phyloP scores from a whole-genome alignment of 148 eudicot genomes.

The Salicornia ramosissima region DNA sequence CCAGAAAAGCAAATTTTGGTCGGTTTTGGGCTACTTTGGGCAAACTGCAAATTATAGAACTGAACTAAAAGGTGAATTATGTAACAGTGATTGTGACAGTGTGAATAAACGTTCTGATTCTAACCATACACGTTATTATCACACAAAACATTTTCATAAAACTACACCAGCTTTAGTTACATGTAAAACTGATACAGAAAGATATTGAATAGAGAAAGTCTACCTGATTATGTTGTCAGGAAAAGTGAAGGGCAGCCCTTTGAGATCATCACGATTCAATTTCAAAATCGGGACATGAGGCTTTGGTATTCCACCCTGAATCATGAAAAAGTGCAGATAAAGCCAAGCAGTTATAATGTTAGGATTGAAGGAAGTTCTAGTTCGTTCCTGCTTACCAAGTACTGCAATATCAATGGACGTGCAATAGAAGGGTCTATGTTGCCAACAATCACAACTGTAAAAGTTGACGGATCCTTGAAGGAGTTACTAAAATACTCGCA shows the following conservation, averaged over 20 bases:
- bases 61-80: too few relatives aligned
- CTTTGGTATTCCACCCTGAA: constrained; percentile 85
- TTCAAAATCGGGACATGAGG: constrained; percentile 54
- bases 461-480: constrained; percentile 77
- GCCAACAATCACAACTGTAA: constrained; percentile 73
- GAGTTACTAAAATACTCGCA: constrained; percentile 70
- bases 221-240: constrained; percentile 57
- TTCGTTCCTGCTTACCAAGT: constrained; percentile 49
- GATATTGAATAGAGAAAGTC: constrained; percentile 1
- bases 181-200: not conserved
- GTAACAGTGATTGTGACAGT: too few relatives aligned
- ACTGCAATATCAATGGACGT: constrained; percentile 57
- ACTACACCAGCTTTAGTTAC: too few relatives aligned
- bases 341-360: not conserved
- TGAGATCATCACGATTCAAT: constrained; percentile 68
- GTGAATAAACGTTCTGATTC: too few relatives aligned
- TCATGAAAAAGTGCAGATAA: constrained; percentile 11
- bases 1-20: too few relatives aligned
- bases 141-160: too few relatives aligned
- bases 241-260: constrained; percentile 74
- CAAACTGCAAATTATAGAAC: too few relatives aligned
- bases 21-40: too few relatives aligned
- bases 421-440: constrained; percentile 66
- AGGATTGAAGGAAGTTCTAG: not conserved
- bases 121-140: too few relatives aligned